These are phyloP conservation scores for Saccharomycopsis babjevae DNA, from an alignment of 805 yeast species.

Conservation along the genomic window DNA sequence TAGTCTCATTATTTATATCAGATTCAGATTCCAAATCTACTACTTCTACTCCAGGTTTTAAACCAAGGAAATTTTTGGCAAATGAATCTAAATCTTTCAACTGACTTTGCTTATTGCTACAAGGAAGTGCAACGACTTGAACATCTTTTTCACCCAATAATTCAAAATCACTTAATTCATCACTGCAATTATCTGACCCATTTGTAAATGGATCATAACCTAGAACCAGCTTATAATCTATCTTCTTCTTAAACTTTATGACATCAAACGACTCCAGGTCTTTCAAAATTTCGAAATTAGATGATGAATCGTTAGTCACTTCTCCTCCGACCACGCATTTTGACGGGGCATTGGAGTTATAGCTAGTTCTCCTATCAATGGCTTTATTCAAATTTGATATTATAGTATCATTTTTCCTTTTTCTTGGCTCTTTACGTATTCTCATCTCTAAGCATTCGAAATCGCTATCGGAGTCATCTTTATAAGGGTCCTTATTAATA, in stretches of 20 bases:
- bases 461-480: background rate
- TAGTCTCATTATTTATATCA: background rate
- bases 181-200: background rate
- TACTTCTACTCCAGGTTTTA: background rate
- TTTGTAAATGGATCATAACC: slow-evolving; percentile 4
- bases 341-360: background rate
- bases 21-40: background rate
- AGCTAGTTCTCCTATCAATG: background rate
- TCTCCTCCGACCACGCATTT: background rate
- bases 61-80: background rate
- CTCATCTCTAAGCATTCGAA: background rate
- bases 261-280: background rate
- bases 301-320: background rate
- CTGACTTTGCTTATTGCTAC: background rate
- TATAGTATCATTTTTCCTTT: background rate
- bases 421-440: background rate
- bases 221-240: background rate
- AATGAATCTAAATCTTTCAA: background rate
- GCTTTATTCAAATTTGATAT: background rate
- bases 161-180: background rate
- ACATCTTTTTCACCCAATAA: background rate
- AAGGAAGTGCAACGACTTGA: background rate
- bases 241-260: background rate
- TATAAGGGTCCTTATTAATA: background rate
- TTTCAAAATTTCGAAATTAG: background rate